Base-by-base conservation (phyloP, 495 filamentous ascomycete species). In the Trichoderma erinaceum region DNA sequence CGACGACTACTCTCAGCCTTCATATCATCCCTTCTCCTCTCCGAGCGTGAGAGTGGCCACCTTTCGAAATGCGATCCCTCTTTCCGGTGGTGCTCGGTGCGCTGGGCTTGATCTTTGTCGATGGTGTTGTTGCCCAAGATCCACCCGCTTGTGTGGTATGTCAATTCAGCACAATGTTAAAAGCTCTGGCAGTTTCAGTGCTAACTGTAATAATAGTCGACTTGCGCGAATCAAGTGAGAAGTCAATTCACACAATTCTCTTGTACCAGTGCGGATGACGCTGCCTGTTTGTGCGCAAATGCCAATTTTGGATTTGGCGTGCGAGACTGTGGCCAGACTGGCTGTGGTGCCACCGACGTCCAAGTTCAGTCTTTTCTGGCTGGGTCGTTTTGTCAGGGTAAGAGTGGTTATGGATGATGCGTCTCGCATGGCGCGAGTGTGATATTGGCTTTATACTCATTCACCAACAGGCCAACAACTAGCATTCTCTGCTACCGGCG, bases 271-370 rank as follows among this genome's bases (percentile, higher is more conserved):
- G 63, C 63, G 23, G 35, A 65, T 23, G 63, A 65, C 15, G 35
- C 35, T 3, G 38, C 50, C 29, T 79, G 77, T 58, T 52, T 79
- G 18, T 79, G 77, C 69, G 23, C 61, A 44, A 72, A 72, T 4
- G 56, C 44, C 21, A 67, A 73, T 25, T 75, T 69, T 44, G 21
- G 38, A 11, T 66, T 66, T 18, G 66, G 48, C 63, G 50, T 76
- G 25, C 61, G 38, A 4, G 73, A 72, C 44, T 75, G 70, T 68
- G 75, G 68, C 1, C 66, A 71, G 11, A 48, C 50, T 3, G 25
- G 35, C 5, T 68, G 67, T 18, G 58, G 58, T 10, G 41, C 41
- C 21, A 48, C 38, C 8, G 65, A 66, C 10, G 23, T n/a, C n/a
- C 41, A 66, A 15, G 43, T 66, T n/a, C 41, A 50, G 21, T 41